Conservation (phyloP, 2,329 filamentous ascomycete genomes). For the Cordyceps pruinosa region DNA sequence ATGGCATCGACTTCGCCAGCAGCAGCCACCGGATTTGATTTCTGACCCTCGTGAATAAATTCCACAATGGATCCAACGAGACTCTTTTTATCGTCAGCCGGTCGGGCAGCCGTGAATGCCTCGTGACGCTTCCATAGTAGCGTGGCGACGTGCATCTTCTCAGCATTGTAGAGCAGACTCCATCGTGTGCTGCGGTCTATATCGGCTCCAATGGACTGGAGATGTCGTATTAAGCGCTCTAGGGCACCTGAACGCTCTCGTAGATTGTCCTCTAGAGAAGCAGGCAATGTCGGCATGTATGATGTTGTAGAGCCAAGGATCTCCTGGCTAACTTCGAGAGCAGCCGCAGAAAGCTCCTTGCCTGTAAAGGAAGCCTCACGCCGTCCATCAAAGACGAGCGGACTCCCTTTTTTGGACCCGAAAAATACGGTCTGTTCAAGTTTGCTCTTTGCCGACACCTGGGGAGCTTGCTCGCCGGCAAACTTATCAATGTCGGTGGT, state of each 20-base stretch:
- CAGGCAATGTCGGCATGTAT: constrained; percentile 65
- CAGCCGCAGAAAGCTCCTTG: constrained; percentile 68
- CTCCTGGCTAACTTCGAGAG: constrained; percentile 70
- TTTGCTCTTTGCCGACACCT: constrained; percentile 77
- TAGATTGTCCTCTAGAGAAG: constrained; percentile 77
- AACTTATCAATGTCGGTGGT: constrained; percentile 55
- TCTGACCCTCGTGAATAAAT: constrained; percentile 69
- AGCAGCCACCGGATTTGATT: constrained; percentile 57
- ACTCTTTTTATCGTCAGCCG: constrained; percentile 57
- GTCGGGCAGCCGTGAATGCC: constrained; percentile 52
- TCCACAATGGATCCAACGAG: constrained; percentile 69
- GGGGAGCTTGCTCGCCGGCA: constrained; percentile 48
- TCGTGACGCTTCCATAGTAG: constrained; percentile 79
- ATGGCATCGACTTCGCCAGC: constrained; percentile 70
- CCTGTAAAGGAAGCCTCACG: constrained; percentile 59
- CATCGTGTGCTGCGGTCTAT: constrained; percentile 66
- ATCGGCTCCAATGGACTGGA: constrained; percentile 58
- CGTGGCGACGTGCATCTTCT: constrained; percentile 74
- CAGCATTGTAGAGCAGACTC: constrained; percentile 80
- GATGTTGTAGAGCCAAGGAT: constrained; percentile 71
- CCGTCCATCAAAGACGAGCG: constrained; percentile 74
- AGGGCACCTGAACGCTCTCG: constrained; percentile 65
- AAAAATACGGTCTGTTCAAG: constrained; percentile 94
- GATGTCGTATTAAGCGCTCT: constrained; percentile 64
- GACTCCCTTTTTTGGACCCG: constrained; percentile 71